phyloP scores from a whole-genome alignment of 164 flowering plant genomes.

The Stephania japonica region DNA sequence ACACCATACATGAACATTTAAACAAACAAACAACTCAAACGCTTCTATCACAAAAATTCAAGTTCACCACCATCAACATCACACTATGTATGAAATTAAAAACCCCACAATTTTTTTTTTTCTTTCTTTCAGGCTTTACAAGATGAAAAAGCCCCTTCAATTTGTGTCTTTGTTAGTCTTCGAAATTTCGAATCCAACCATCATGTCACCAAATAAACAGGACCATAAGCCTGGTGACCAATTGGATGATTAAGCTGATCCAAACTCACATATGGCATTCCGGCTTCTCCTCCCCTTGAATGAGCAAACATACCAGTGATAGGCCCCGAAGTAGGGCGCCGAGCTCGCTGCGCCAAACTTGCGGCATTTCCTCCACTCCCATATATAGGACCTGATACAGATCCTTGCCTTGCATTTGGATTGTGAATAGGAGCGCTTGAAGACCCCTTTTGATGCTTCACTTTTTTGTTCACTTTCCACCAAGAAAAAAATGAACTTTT shows the following conservation, averaged over 20 bases:
- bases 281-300: constrained; percentile 22
- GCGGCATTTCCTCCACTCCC: constrained; percentile 10
- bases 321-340: constrained; percentile 37
- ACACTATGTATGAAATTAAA: not conserved
- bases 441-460: constrained; percentile 7
- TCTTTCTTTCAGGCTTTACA: not conserved
- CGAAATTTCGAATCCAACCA: too few species aligned
- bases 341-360: constrained; percentile 4
- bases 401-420: constrained; percentile 19
- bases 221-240: constrained; percentile 35
- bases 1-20: not conserved
- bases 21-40: not conserved
- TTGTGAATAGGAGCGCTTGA: not conserved
- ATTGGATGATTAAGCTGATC: constrained; percentile 24
- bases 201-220: constrained; percentile 53
- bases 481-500: constrained; percentile 38
- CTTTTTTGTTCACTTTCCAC: constrained; percentile 40
- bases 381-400: constrained; percentile 39
- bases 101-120: not conserved
- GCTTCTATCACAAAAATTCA: not conserved
- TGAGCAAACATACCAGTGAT: constrained; percentile 29
- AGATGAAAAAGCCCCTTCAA: not conserved
- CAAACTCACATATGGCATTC: constrained; percentile 37
- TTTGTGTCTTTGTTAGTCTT: too few species aligned
- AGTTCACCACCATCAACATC: not conserved